Conservation (phyloP, 106 monocot species). For the Agapanthus africanus region DNA sequence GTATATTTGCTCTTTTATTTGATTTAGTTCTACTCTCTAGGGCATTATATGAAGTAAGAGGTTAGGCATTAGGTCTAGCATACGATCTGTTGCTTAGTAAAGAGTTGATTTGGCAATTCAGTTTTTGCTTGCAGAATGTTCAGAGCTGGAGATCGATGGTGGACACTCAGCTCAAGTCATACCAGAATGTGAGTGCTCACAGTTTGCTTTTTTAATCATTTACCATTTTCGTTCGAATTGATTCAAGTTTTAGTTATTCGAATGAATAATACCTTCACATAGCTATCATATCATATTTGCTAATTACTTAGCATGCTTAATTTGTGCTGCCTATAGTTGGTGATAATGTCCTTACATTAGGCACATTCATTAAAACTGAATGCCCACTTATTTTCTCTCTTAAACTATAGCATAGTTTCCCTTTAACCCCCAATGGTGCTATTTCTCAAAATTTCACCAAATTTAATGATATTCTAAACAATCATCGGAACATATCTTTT, state of each 20-base stretch:
- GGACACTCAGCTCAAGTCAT: slow-evolving; percentile 1
- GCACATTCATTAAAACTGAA: neutral
- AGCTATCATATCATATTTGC: too few species aligned
- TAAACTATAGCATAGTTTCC: too few species aligned
- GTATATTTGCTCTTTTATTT: too few species aligned
- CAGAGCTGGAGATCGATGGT: slow-evolving; percentile 1
- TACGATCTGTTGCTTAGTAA: too few species aligned
- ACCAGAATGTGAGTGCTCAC: neutral
- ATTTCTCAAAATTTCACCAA: neutral
- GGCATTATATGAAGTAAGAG: too few species aligned
- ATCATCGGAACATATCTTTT: neutral
- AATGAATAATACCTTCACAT: too few species aligned
- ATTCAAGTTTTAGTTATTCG: neutral
- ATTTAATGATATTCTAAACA: neutral
- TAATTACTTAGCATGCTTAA: neutral
- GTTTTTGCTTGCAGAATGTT: neutral
- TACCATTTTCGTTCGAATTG: too few species aligned
- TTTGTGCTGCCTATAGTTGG: neutral
- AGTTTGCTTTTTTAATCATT: too few species aligned
- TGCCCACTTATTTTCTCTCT: neutral
- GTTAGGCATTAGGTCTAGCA: too few species aligned
- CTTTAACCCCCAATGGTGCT: neutral
- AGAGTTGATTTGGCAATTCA: too few species aligned
- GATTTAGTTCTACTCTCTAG: too few species aligned
- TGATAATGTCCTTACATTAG: neutral